phyloP scores from a whole-genome alignment of 2,329 filamentous ascomycete species.

The Colletotrichum sp. region DNA sequence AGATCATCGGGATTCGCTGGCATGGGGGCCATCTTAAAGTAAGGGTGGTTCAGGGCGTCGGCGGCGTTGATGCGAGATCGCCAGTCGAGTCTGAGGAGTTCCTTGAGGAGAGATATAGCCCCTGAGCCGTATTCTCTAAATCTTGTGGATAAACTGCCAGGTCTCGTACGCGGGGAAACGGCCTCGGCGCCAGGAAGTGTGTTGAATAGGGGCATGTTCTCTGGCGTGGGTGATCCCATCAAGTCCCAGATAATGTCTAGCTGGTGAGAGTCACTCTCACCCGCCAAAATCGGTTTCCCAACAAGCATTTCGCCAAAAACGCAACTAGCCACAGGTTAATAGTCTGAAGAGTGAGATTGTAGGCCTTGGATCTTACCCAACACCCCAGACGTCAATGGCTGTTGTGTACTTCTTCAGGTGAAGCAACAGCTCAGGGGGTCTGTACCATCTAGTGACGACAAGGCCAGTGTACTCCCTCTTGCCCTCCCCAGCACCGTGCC shows the following conservation, averaged over 20 bases:
- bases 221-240: slow-evolving; percentile 86
- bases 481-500: slow-evolving; percentile 82
- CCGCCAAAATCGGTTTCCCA: slow-evolving; percentile 89
- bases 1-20: slow-evolving; percentile 86
- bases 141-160: slow-evolving; percentile 70
- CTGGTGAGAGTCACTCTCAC: slow-evolving; percentile 88
- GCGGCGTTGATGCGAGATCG: slow-evolving; percentile 87
- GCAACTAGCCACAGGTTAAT: slow-evolving; percentile 62
- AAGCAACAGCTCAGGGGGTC: slow-evolving; percentile 89
- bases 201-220: slow-evolving; percentile 92
- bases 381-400: slow-evolving; percentile 97
- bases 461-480: slow-evolving; percentile 93
- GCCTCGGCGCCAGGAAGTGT: slow-evolving; percentile 81
- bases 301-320: slow-evolving; percentile 98
- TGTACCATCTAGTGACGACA: slow-evolving; percentile 96
- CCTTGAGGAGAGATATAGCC: slow-evolving; percentile 79
- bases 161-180: slow-evolving; percentile 65
- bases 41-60: slow-evolving; percentile 90
- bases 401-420: slow-evolving; percentile 93
- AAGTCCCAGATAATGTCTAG: slow-evolving; percentile 93
- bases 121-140: slow-evolving; percentile 78
- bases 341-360: not conserved
- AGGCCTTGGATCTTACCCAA: slow-evolving; percentile 69
- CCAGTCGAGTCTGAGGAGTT: slow-evolving; percentile 90
- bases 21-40: slow-evolving; percentile 80